These are phyloP conservation scores for Pichia sp. DNA, from an alignment of 1,139 yeast species.

Conservation along the genomic window DNA sequence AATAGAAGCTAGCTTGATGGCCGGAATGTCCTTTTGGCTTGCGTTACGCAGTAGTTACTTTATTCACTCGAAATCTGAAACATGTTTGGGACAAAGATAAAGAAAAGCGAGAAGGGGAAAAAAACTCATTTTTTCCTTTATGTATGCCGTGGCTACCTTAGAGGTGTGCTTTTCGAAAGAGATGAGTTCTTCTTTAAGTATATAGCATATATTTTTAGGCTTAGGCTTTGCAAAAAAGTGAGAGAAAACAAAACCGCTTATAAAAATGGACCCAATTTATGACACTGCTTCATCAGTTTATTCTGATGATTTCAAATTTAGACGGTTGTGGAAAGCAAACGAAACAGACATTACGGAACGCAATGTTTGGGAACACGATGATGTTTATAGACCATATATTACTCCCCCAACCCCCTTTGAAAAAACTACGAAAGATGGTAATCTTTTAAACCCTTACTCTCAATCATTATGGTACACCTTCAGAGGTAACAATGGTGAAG, in stretches of 20 bases:
- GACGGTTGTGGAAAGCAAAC: too few species aligned
- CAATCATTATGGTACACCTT: conserved; percentile 23
- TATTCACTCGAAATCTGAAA: too few species aligned
- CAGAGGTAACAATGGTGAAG: conserved; percentile 21
- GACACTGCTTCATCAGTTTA: conserved; percentile 16
- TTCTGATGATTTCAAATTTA: conserved; percentile 2
- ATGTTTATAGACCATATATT: conserved; percentile 11
- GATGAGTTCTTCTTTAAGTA: background rate
- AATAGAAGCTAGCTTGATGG: too few species aligned
- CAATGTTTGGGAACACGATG: conserved; percentile 2
- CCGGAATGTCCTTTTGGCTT: too few species aligned
- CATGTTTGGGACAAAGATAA: too few species aligned
- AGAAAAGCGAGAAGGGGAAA: too few species aligned
- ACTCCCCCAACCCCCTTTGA: conserved; percentile 15
- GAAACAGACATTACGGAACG: too few species aligned
- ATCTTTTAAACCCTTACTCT: conserved; percentile 20
- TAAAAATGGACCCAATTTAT: background rate
- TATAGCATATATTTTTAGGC: background rate
- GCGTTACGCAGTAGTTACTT: too few species aligned
- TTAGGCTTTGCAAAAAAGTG: too few species aligned
- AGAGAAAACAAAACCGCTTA: background rate
- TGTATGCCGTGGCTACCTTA: too few species aligned
- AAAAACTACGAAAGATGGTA: background rate
- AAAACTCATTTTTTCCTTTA: too few species aligned
- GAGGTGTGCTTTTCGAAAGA: too few species aligned